Conservation (phyloP, 495 filamentous ascomycete species). For the Filosporella fistucella region DNA sequence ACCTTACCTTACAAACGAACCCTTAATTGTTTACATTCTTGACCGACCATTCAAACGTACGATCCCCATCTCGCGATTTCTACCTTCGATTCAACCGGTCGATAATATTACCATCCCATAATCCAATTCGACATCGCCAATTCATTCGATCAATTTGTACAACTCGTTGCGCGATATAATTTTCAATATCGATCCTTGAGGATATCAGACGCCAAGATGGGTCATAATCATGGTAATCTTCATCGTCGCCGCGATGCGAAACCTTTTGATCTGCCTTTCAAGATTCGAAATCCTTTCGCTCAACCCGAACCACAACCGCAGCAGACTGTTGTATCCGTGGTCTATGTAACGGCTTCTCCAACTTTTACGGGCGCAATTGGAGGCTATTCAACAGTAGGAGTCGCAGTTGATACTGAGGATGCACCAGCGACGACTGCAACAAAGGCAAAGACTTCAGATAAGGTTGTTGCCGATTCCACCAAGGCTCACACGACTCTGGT, state of each 20-base stretch:
- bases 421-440: conserved; percentile 1
- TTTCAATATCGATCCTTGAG: background rate
- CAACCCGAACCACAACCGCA: background rate
- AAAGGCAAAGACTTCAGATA: background rate
- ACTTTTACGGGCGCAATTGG: conserved; percentile 53
- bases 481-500: background rate
- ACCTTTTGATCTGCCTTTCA: too few relatives aligned
- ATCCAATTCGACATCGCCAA: background rate
- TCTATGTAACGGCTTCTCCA: conserved; percentile 49
- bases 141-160: background rate
- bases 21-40: conserved; percentile 6
- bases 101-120: background rate
- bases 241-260: conserved; percentile 14
- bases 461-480: background rate
- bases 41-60: background rate
- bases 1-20: background rate
- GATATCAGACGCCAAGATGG: conserved; percentile 3
- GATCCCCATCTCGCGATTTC: background rate
- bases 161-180: background rate
- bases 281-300: background rate
- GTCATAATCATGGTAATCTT: conserved; percentile 8
- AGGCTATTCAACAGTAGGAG: conserved; percentile 46
- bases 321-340: conserved; percentile 39
- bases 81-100: conserved; percentile 5
- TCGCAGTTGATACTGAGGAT: conserved; percentile 1